Base-by-base conservation (phyloP, 1,284 basidiomycete species). In the Ceratobasidium theobromae region DNA sequence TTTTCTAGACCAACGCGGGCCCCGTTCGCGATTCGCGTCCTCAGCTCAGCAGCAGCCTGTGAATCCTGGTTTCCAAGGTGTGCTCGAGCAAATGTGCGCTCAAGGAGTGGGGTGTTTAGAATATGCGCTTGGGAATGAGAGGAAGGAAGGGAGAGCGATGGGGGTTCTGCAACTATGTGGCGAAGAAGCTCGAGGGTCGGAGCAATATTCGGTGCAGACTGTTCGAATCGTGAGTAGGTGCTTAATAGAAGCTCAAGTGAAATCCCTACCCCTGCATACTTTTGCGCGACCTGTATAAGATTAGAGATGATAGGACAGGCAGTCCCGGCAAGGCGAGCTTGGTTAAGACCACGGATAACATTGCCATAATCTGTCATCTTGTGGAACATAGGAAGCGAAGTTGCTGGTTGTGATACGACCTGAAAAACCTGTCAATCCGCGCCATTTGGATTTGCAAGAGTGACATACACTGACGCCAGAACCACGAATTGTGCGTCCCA, bases 291-390 rank as follows among this genome's bases (percentile, higher is more conserved):
- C 68, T 86, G 81, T 55, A 84, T 82, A 45, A 93, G 79, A 0
- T 85, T 78, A 70, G 91, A 87, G 4, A 93, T 77, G 65, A 93
- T 80, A 1, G 89, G 89, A 73, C 84, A 93, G 0, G 89, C 88
- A 6, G 81, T 85, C 4, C 85, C 87, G 16, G 86, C 83, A 14
- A 88, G 79, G 49, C 92, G 80, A 5, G 90, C 83, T 52, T 84
- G 78, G 75, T 93, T 95, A 52, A 94, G 77, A 33, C 89, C 85
- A 16, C 82, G 78, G 45, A 96, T 80, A 32, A 91, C 86, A 65
- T 85, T 85, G 76, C 93, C 91, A 75, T 96, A 98, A n/a, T 86
- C 87, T 85, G 95, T 91, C 93, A 96, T 95, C 78, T 93, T 93
- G 75, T 84, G 88, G 77, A 96, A 95, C 84, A 93, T 88, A 72